Percentiles rank a stretch among this genome's conserved stretches.
These are phyloP conservation scores for Neonectria ditissima DNA, from an alignment of 2,329 filamentous ascomycete genomes.

Conservation along the genomic window DNA sequence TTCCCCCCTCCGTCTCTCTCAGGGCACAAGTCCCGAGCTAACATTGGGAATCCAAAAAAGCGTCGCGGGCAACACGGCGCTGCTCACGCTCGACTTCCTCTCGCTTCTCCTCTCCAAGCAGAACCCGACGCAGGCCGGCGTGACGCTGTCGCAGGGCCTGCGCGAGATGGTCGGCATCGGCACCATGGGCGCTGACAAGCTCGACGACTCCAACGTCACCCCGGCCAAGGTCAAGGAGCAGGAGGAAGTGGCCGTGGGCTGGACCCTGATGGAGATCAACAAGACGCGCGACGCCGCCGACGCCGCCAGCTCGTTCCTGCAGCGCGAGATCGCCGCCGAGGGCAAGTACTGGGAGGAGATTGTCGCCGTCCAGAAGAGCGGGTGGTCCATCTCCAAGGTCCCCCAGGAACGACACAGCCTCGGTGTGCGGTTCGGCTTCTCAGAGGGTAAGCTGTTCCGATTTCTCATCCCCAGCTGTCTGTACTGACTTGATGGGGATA, in stretches of 20 bases:
- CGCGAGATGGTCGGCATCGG: slow-evolving; percentile 79
- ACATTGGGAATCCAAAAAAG: slow-evolving; percentile 36
- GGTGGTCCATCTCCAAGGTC: slow-evolving; percentile 86
- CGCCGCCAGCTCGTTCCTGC: slow-evolving; percentile 76
- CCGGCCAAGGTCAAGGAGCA: slow-evolving; percentile 67
- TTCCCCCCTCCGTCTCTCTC: too few relatives aligned
- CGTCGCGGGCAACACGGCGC: slow-evolving; percentile 64
- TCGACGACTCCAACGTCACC: slow-evolving; percentile 70
- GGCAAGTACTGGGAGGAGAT: slow-evolving; percentile 91
- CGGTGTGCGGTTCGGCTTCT: slow-evolving; percentile 89
- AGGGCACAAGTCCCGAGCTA: neutral
- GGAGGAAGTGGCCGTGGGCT: slow-evolving; percentile 72
- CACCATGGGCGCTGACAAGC: slow-evolving; percentile 76
- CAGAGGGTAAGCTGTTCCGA: slow-evolving; percentile 70
- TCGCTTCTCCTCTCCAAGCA: slow-evolving; percentile 88
- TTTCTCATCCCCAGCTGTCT: neutral
- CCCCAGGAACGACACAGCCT: slow-evolving; percentile 79
- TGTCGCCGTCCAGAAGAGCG: slow-evolving; percentile 81
- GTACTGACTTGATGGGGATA: slow-evolving; percentile 47
- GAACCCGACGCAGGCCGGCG: slow-evolving; percentile 74
- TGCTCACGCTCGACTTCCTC: slow-evolving; percentile 82
- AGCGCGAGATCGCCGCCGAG: slow-evolving; percentile 83
- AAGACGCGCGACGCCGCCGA: slow-evolving; percentile 79
- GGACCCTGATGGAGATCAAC: slow-evolving; percentile 82
- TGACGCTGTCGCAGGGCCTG: slow-evolving; percentile 77